A percentile compares a stretch with the other conserved stretches of the same genome.
Conservation (phyloP, 148 eudicot species). For the Arctostaphylos glauca region DNA sequence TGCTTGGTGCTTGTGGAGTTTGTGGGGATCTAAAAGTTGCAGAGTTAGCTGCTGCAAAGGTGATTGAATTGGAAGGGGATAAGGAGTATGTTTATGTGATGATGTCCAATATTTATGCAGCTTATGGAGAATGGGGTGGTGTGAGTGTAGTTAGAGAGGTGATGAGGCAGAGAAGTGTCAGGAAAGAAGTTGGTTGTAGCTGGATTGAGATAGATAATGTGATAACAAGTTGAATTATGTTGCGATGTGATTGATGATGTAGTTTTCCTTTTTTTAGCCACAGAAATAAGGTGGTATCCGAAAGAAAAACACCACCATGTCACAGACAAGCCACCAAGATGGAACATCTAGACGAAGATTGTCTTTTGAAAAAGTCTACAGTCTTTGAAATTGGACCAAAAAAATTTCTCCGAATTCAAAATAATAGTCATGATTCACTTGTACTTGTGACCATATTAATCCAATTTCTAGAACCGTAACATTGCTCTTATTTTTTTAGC, state of each 20-base stretch:
- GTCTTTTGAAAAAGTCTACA: too few species aligned
- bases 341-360: too few species aligned
- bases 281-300: too few species aligned
- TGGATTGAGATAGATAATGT: constrained; percentile 46
- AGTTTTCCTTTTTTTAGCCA: too few species aligned
- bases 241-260: not conserved
- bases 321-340: too few species aligned
- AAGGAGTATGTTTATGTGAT: constrained; percentile 55
- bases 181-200: constrained; percentile 68
- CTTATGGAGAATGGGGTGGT: constrained; percentile 54
- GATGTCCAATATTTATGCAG: constrained; percentile 69
- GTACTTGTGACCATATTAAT: too few species aligned
- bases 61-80: constrained; percentile 50
- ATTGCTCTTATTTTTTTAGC: too few species aligned
- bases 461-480: too few species aligned
- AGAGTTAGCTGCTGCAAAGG: constrained; percentile 55
- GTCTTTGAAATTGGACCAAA: too few species aligned
- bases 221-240: not conserved
- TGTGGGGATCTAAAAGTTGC: constrained; percentile 62
- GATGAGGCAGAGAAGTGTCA: constrained; percentile 55
- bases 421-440: too few species aligned
- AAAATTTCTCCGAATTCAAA: too few species aligned
- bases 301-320: too few species aligned
- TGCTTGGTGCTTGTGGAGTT: constrained; percentile 66
- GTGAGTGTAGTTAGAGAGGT: constrained; percentile 43